Conservation (phyloP, 106 monocot species). For the Agapanthus africanus region DNA sequence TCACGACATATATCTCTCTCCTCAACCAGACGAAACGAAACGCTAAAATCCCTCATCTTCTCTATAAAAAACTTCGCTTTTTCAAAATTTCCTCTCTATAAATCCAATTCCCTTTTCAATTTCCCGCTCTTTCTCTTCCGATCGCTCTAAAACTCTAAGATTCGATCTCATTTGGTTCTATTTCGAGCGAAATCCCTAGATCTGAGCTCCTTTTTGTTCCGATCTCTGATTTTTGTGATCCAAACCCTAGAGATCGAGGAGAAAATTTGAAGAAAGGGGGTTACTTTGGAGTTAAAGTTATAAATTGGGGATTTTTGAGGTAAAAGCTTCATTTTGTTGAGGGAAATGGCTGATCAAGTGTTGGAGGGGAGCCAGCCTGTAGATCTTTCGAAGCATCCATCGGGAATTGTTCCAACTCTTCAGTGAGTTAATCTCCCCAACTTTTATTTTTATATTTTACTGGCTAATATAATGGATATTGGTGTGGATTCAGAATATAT, state of each 20-base stretch:
- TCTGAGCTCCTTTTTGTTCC: neutral
- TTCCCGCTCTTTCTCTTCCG: slow-evolving; percentile 1
- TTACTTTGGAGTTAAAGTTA: neutral
- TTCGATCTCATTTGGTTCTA: neutral
- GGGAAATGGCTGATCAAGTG: slow-evolving; percentile 17
- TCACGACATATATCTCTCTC: no score
- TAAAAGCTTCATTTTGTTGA: neutral
- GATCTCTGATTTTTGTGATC: neutral
- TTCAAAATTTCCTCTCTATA: slow-evolving; percentile 4
- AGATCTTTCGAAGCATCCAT: slow-evolving; percentile 27
- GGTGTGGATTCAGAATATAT: neutral
- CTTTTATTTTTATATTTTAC: no score
- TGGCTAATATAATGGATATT: neutral
- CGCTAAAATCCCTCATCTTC: neutral
- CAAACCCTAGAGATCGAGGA: neutral
- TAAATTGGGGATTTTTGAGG: neutral
- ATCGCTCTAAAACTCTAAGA: neutral
- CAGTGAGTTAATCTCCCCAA: slow-evolving; percentile 11
- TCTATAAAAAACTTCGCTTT: slow-evolving; percentile 8
- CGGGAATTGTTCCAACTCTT: slow-evolving; percentile 23
- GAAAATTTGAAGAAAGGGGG: neutral
- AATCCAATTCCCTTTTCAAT: neutral
- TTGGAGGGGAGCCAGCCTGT: slow-evolving; percentile 26
- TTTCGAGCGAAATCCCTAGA: neutral
- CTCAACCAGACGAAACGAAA: no score